phyloP scores from a whole-genome alignment of 371 early-diverging fungal genomes.

The Mucor circinelloides region DNA sequence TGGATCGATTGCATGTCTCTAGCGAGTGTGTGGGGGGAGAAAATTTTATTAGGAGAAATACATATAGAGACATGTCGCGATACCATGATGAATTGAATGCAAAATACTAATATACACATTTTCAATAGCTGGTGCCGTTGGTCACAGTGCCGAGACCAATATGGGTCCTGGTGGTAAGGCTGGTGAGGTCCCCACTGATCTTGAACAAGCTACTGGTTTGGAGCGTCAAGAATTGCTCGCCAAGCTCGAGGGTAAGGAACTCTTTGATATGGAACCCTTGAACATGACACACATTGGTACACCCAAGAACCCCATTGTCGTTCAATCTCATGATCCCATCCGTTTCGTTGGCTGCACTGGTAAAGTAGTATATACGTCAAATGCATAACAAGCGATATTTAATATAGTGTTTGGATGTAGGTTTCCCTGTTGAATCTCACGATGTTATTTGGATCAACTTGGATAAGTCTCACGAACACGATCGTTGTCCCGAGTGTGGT shows the following conservation, averaged over 20 bases:
- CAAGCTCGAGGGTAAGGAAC: slow-evolving; percentile 84
- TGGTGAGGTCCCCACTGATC: slow-evolving; percentile 80
- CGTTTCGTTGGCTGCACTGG: slow-evolving; percentile 95
- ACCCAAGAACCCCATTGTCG: slow-evolving; percentile 82
- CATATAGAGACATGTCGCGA: neutral
- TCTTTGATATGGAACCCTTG: slow-evolving; percentile 88
- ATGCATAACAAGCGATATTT: neutral
- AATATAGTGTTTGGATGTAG: slow-evolving; percentile 33
- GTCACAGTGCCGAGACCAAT: slow-evolving; percentile 54
- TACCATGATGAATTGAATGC: neutral
- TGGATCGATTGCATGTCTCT: neutral
- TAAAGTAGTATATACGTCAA: slow-evolving; percentile 38
- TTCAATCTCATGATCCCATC: slow-evolving; percentile 81
- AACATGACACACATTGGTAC: slow-evolving; percentile 81
- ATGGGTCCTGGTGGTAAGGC: slow-evolving; percentile 69
- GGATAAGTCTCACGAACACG: slow-evolving; percentile 75
- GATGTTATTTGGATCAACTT: slow-evolving; percentile 84
- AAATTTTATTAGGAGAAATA: neutral
- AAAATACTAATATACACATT: neutral
- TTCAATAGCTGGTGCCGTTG: slow-evolving; percentile 39
- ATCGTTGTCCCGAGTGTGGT: slow-evolving; percentile 98
- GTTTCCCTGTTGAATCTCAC: slow-evolving; percentile 89
- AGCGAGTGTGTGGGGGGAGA: neutral
- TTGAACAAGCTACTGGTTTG: slow-evolving; percentile 90
- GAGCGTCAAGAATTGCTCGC: slow-evolving; percentile 90